Evolutionary conservation across 108 stramenopile species (phyloP).

Genomic region (Cyclostephanos tholiformis): DNA sequence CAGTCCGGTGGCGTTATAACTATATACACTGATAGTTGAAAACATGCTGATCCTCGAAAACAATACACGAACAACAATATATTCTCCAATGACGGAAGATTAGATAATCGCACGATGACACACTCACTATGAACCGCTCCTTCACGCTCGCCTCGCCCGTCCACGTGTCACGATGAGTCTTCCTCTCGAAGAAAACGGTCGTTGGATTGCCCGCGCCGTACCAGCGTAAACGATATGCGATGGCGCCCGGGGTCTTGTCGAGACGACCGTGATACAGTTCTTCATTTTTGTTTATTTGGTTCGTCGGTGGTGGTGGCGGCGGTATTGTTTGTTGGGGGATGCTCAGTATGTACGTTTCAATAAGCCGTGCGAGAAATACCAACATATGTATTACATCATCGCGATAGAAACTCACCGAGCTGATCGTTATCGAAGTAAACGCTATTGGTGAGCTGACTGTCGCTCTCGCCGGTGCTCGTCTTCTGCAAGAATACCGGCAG

Average conservation of each 20-base stretch:
- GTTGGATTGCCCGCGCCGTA: conserved; percentile 90
- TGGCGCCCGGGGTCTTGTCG: conserved; percentile 95
- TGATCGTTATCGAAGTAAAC: conserved; percentile 93
- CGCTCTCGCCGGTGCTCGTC: conserved; percentile 88
- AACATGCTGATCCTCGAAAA: not conserved
- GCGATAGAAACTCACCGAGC: conserved; percentile 66
- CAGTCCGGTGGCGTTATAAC: not conserved
- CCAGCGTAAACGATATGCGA: conserved; percentile 95
- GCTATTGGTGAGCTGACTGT: conserved; percentile 93
- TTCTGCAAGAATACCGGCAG: conserved; percentile 95
- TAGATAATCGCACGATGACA: not conserved
- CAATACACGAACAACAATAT: not conserved
- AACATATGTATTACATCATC: no score
- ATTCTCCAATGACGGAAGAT: not conserved
- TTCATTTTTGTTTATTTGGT: no score
- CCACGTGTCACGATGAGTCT: conserved; percentile 99
- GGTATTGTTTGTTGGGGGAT: no score
- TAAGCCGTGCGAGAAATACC: no score
- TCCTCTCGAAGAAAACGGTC: conserved; percentile 94
- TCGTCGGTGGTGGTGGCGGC: not conserved
- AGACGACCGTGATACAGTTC: conserved; percentile 96
- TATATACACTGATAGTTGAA: not conserved
- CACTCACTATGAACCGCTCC: conserved; percentile 93
- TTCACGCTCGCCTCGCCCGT: conserved; percentile 96
- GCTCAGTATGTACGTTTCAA: no score